phyloP scores from a whole-genome alignment of 2,329 filamentous ascomycete genomes.

The Alternaria sp. region DNA sequence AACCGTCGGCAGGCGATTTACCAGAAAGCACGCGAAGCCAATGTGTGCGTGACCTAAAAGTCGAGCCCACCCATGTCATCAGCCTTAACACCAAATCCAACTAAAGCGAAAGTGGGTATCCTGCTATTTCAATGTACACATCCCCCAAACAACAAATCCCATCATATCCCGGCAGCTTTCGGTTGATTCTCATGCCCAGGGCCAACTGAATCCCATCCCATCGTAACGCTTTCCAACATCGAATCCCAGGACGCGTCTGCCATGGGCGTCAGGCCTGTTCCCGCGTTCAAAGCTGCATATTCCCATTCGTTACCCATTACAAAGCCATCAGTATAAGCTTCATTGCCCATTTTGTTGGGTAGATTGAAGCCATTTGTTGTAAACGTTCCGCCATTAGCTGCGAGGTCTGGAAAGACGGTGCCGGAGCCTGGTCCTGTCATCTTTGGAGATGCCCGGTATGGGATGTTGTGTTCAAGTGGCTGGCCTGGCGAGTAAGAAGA shows the following conservation, averaged over 20 bases:
- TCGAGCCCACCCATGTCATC: not conserved
- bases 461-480: slow-evolving; percentile 30
- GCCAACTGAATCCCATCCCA: slow-evolving; percentile 40
- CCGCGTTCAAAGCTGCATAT: slow-evolving; percentile 27
- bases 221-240: slow-evolving; percentile 45
- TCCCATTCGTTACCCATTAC: slow-evolving; percentile 44
- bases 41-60: not conserved
- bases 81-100: not conserved
- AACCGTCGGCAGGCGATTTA: not conserved
- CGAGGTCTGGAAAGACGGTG: slow-evolving; percentile 3
- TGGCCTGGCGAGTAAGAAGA: slow-evolving; percentile 44
- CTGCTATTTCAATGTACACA: slow-evolving; percentile 1
- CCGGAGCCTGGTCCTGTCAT: slow-evolving; percentile 2
- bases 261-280: slow-evolving; percentile 41
- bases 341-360: slow-evolving; percentile 11
- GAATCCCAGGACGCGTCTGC: slow-evolving; percentile 44
- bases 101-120: slow-evolving; percentile 30
- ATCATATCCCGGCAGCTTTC: slow-evolving; percentile 7
- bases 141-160: not conserved
- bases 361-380: slow-evolving; percentile 10
- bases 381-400: slow-evolving; percentile 10
- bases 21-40: not conserved
- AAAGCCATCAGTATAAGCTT: slow-evolving; percentile 26
- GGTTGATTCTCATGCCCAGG: slow-evolving; percentile 13
- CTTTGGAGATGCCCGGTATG: slow-evolving; percentile 41